A percentile compares a stretch with the other conserved stretches of the same genome.
These are phyloP conservation scores for Primulina tabacum DNA, from an alignment of 257 asterid species.

Conservation along the genomic window DNA sequence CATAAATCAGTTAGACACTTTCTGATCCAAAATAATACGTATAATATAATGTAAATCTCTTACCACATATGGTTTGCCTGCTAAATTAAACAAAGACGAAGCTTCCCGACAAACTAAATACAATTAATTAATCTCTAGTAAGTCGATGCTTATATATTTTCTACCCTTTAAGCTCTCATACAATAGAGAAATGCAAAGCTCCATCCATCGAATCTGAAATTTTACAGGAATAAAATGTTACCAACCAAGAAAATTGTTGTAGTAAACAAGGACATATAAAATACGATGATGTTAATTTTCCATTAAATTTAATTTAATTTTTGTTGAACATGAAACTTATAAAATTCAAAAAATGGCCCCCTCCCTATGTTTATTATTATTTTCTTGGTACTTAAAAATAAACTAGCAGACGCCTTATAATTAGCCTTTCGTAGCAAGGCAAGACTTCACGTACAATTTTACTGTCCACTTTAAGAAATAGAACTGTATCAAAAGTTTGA, in stretches of 20 bases:
- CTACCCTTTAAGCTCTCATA: neutral
- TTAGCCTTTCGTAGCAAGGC: constrained; percentile 5
- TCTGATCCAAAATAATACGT: neutral
- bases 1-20: neutral
- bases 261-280: too few species aligned
- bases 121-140: too few species aligned
- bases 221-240: too few species aligned
- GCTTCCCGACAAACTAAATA: neutral
- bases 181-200: neutral
- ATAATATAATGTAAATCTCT: neutral
- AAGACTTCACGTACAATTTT: constrained; percentile 18
- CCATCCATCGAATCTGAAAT: neutral
- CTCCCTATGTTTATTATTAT: neutral
- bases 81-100: neutral
- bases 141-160: neutral
- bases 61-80: neutral
- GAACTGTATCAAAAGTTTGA: neutral
- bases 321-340: too few species aligned
- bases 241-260: neutral
- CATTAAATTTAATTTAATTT: too few species aligned
- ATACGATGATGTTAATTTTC: neutral
- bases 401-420: too few species aligned
- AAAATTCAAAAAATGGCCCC: neutral
- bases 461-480: constrained; percentile 10
- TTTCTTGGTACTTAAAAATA: neutral